A percentile compares a stretch with the other conserved stretches of the same genome.
phyloP scores from a whole-genome alignment of 371 early-diverging fungal species.

The Chytridiales sp. region DNA sequence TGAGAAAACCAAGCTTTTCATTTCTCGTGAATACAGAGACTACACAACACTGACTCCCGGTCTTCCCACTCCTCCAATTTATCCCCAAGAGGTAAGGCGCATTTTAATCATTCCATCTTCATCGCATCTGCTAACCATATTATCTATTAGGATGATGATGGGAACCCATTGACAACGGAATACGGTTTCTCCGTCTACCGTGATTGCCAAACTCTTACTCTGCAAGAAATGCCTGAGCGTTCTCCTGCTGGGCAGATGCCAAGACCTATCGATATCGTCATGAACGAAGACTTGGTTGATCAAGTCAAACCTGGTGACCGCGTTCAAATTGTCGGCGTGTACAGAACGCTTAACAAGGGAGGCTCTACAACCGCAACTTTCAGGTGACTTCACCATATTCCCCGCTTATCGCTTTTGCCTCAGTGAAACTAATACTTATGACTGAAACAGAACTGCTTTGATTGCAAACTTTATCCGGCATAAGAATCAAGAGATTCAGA shows the following conservation, averaged over 20 bases:
- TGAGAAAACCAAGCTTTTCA: constrained; percentile 79
- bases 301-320: constrained; percentile 98
- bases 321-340: constrained; percentile 94
- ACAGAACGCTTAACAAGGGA: constrained; percentile 83
- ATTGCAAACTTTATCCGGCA: constrained; percentile 87
- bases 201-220: constrained; percentile 93
- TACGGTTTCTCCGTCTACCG: constrained; percentile 93
- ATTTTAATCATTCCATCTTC: not conserved
- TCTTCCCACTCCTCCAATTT: constrained; percentile 68
- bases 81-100: constrained; percentile 49
- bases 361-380: constrained; percentile 82
- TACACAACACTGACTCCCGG: constrained; percentile 57
- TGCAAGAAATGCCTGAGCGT: constrained; percentile 99
- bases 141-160: constrained; percentile 74
- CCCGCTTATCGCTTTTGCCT: not conserved
- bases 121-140: not conserved
- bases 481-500: constrained; percentile 59
- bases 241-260: constrained; percentile 98
- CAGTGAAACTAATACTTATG: constrained; percentile 4
- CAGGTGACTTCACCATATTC: constrained; percentile 47
- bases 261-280: constrained; percentile 93
- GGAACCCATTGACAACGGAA: constrained; percentile 89
- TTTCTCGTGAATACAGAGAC: constrained; percentile 90
- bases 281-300: constrained; percentile 98
- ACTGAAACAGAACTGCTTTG: constrained; percentile 74